Conservation (phyloP, 129 eudicot genomes). For the Tagetes erecta region DNA sequence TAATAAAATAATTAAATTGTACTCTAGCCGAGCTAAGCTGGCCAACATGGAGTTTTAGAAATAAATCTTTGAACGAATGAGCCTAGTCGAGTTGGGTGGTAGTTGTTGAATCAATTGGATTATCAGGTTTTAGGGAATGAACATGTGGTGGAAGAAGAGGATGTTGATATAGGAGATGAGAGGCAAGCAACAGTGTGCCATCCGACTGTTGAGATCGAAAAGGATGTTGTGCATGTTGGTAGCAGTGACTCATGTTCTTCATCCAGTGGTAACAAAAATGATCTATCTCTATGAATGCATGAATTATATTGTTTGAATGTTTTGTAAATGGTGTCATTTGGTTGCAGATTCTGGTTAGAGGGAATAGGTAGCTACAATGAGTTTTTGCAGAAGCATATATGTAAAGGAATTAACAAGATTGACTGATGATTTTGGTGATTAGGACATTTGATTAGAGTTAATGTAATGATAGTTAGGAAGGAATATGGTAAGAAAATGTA, state of each 20-base stretch:
- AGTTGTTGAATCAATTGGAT: conserved; percentile 7
- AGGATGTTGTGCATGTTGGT: conserved; percentile 35
- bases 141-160: conserved; percentile 35
- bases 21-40: too few relatives aligned
- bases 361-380: conserved; percentile 19
- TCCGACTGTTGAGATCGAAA: conserved; percentile 46
- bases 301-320: background rate
- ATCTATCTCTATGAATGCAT: background rate
- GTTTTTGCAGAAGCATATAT: conserved; percentile 18
- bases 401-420: conserved; percentile 26
- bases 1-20: too few relatives aligned
- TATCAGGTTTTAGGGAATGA: conserved; percentile 24
- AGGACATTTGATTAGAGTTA: conserved; percentile 5
- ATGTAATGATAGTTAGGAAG: conserved; percentile 3
- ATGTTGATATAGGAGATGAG: conserved; percentile 65
- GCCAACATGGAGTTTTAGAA: too few relatives aligned
- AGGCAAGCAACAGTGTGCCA: conserved; percentile 36
- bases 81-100: background rate
- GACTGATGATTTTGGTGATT: conserved; percentile 17
- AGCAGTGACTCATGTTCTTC: conserved; percentile 47
- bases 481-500: conserved; percentile 3
- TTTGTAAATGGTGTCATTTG: background rate
- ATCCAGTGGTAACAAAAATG: conserved; percentile 46
- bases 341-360: conserved; percentile 27
- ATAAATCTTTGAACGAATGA: too few relatives aligned